Conservation (phyloP, 306 rosid genomes). For the Corylus avellana region DNA sequence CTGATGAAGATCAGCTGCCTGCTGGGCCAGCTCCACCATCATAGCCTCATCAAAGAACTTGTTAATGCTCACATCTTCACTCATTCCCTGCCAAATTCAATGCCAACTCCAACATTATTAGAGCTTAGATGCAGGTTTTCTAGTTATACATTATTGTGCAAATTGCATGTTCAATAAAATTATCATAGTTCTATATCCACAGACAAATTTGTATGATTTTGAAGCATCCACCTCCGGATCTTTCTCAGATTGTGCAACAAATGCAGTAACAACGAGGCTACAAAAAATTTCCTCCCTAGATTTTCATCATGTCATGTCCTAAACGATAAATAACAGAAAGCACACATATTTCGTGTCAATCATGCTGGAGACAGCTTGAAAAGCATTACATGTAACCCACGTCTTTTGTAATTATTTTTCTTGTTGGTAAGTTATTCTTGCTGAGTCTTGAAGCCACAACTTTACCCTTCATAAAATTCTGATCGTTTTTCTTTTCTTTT, state of each 20-base stretch:
- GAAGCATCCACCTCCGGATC: neutral
- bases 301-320: neutral
- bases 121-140: neutral
- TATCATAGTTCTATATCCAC: neutral
- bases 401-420: neutral
- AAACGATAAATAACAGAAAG: neutral
- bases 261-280: neutral
- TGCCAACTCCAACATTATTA: neutral
- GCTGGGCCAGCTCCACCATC: conserved; percentile 99
- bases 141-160: neutral
- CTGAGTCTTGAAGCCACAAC: too few species aligned
- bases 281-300: neutral
- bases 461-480: too few species aligned
- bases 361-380: neutral
- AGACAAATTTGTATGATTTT: neutral
- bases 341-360: neutral
- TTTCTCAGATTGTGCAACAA: neutral
- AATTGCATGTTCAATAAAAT: neutral
- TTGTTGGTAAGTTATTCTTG: too few species aligned
- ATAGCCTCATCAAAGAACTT: conserved; percentile 97
- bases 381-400: neutral
- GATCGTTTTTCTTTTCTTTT: too few species aligned
- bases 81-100: conserved; percentile 79
- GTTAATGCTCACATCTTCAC: conserved; percentile 93
- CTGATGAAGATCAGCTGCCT: conserved; percentile 95